Conservation (phyloP, 1,284 basidiomycete species). For the Cutaneotrichosporon sp. region DNA sequence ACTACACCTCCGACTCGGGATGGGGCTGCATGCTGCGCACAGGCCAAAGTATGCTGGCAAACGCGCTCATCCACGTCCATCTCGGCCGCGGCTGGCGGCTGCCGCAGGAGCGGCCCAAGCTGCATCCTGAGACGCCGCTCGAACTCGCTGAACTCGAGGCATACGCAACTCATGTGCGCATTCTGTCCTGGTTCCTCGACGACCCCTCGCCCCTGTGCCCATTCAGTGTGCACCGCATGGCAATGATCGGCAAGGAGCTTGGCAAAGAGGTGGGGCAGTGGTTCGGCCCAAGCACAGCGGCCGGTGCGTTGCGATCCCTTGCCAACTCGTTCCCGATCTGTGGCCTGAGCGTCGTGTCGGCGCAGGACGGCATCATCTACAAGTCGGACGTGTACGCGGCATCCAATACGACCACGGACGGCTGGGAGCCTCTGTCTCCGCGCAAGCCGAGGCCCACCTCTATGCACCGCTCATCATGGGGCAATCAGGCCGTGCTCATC, state of each 20-base stretch:
- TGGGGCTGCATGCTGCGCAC: constrained; percentile 99
- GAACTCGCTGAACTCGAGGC: constrained; percentile 38
- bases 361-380: constrained; percentile 80
- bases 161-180: constrained; percentile 70
- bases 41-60: constrained; percentile 89
- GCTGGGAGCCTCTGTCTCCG: constrained; percentile 27
- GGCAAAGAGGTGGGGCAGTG: constrained; percentile 96
- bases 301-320: constrained; percentile 88
- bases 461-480: constrained; percentile 60
- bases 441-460: constrained; percentile 18
- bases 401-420: constrained; percentile 59
- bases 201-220: constrained; percentile 84
- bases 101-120: constrained; percentile 43
- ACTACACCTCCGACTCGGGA: constrained; percentile 88
- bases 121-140: constrained; percentile 18
- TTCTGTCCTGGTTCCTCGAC: constrained; percentile 94
- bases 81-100: constrained; percentile 85
- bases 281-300: constrained; percentile 97
- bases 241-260: constrained; percentile 87
- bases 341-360: constrained; percentile 78
- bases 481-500: constrained; percentile 79
- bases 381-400: constrained; percentile 82
- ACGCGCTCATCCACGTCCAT: constrained; percentile 79
- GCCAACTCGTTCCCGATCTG: constrained; percentile 78
- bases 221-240: constrained; percentile 96